Evolutionary conservation across 306 rosid species (phyloP).

Genomic region (Macrotyloma uniflorum): DNA sequence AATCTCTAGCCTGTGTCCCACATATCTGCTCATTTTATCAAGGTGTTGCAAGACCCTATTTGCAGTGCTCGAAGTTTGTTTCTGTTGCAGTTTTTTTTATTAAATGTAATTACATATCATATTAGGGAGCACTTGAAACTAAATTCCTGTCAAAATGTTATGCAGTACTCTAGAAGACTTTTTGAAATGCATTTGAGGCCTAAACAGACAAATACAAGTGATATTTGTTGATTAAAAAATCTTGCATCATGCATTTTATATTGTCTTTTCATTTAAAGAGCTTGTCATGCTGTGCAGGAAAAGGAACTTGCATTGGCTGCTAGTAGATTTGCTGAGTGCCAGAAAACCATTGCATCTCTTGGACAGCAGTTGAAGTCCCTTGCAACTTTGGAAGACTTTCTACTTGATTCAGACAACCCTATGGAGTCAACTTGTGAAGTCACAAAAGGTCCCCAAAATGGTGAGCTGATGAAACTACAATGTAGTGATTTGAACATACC

Average conservation of each 20-base stretch:
- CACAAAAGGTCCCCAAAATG: constrained; percentile 30
- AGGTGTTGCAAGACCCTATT: constrained; percentile 1
- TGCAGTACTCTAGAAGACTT: not conserved
- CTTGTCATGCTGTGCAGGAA: constrained; percentile 58
- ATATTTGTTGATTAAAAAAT: not conserved
- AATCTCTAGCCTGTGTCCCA: not conserved
- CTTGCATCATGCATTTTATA: not conserved
- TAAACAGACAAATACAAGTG: not conserved
- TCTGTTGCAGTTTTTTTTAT: not conserved
- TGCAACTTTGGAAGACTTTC: constrained; percentile 70
- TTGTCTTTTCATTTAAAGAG: not conserved
- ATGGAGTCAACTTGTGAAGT: constrained; percentile 36
- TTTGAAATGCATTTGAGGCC: constrained; percentile 25
- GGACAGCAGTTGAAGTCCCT: constrained; percentile 69
- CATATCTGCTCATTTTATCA: not conserved
- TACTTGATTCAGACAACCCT: constrained; percentile 56
- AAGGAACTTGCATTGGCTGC: constrained; percentile 75
- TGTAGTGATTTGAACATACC: constrained; percentile 31
- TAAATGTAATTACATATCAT: not conserved
- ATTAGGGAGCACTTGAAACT: not conserved
- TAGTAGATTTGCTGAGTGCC: constrained; percentile 70
- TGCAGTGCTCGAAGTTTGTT: not conserved
- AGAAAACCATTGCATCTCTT: constrained; percentile 81
- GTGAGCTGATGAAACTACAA: constrained; percentile 37
- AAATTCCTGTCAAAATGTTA: not conserved